Conservation (phyloP, 768 basidiomycete species). For the Calocybe gangraenosa region DNA sequence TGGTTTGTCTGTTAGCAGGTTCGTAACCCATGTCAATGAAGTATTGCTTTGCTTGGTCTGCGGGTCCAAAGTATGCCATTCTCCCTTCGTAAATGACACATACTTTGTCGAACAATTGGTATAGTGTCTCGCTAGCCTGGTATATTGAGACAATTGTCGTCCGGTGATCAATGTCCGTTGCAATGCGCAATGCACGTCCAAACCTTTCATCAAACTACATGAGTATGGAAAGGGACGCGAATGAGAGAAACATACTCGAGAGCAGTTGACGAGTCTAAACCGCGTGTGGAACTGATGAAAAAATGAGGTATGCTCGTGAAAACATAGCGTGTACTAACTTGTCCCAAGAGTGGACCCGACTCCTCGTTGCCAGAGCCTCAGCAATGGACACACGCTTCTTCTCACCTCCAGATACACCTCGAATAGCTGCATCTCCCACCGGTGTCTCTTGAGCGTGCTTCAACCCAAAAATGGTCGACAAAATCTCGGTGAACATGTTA, state of each 20-base stretch:
- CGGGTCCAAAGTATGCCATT: conserved; percentile 76
- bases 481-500: conserved; percentile 46
- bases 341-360: conserved; percentile 70
- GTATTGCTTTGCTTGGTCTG: conserved; percentile 60
- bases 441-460: conserved; percentile 65
- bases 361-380: conserved; percentile 62
- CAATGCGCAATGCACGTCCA: conserved; percentile 58
- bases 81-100: conserved; percentile 73
- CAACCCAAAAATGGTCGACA: conserved; percentile 72
- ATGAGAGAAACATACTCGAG: conserved; percentile 37
- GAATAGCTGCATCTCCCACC: conserved; percentile 73
- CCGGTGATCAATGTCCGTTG: conserved; percentile 49
- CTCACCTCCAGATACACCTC: conserved; percentile 75
- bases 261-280: conserved; percentile 67
- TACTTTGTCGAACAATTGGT: conserved; percentile 64
- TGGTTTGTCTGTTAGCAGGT: conserved; percentile 58
- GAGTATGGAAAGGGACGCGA: neutral
- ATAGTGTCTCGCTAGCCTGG: conserved; percentile 74
- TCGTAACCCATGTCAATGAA: conserved; percentile 68
- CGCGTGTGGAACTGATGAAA: conserved; percentile 51
- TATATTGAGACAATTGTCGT: conserved; percentile 79
- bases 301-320: neutral
- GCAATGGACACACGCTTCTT: conserved; percentile 79
- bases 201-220: conserved; percentile 28
- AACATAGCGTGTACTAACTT: conserved; percentile 40